Percentiles rank a stretch among this genome's conserved stretches.
phyloP scores from a whole-genome alignment of 23 red algal genomes.

The Chondrus crispus region DNA sequence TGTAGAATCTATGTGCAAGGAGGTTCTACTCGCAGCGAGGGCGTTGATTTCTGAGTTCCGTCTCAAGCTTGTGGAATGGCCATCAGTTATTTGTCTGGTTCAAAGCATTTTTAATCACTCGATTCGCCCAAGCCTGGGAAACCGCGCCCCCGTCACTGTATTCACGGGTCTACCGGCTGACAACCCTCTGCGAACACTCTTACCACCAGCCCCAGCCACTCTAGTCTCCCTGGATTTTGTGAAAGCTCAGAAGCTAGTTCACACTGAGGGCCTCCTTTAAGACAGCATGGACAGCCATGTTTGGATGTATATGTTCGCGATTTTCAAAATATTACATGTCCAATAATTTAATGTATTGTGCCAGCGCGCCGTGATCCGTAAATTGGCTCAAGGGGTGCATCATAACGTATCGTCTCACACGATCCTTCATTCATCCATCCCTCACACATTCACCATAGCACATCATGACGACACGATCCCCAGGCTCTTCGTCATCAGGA shows the following conservation, averaged over 20 bases:
- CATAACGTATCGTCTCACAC: too few species aligned
- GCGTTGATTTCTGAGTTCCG: background rate
- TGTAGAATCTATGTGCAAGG: background rate
- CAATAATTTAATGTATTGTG: too few species aligned
- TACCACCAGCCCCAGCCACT: background rate
- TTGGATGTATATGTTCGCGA: too few species aligned
- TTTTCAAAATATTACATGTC: too few species aligned
- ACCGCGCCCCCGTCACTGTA: background rate
- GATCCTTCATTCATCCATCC: too few species aligned
- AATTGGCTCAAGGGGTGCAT: too few species aligned
- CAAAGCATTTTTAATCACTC: background rate
- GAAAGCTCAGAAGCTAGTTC: background rate
- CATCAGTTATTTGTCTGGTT: background rate
- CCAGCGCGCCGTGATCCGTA: too few species aligned
- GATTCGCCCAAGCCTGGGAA: background rate
- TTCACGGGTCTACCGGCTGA: background rate
- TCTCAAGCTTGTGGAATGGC: background rate
- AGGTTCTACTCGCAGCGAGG: background rate
- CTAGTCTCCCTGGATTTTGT: background rate
- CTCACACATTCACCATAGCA: too few species aligned
- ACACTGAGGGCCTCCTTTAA: too few species aligned
- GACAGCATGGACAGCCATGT: too few species aligned
- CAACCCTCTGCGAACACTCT: background rate
- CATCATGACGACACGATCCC: too few species aligned
- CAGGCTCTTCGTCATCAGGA: too few species aligned